Conservation (phyloP, 2,329 filamentous ascomycete genomes). For the Pleurostoma richardsiae region DNA sequence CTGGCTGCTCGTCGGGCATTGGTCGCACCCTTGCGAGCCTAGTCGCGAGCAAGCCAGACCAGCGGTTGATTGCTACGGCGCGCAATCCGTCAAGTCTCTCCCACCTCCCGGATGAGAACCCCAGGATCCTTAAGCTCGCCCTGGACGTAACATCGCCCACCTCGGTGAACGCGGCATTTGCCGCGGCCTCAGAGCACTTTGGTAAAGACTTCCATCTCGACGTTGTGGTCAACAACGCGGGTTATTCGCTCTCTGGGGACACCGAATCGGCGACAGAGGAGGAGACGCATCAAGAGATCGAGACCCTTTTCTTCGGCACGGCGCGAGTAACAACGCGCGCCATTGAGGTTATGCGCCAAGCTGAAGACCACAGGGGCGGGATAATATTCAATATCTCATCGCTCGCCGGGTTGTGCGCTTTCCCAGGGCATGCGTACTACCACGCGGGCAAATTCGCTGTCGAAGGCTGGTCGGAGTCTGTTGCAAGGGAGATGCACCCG, state of each 20-base stretch:
- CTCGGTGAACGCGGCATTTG: conserved; percentile 29
- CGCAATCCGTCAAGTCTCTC: conserved; percentile 35
- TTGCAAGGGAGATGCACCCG: conserved; percentile 13
- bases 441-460: conserved; percentile 12
- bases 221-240: conserved; percentile 29
- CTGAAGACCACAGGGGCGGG: conserved; percentile 12
- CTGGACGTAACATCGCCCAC: conserved; percentile 39
- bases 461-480: conserved; percentile 15
- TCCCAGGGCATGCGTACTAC: conserved; percentile 15
- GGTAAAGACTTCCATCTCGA: conserved; percentile 21
- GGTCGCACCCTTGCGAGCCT: conserved; percentile 16
- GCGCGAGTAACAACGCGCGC: conserved; percentile 16
- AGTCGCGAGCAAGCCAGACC: conserved; percentile 16
- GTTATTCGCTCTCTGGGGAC: conserved; percentile 34
- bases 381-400: conserved; percentile 19
- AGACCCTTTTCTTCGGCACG: conserved; percentile 23
- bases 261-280: conserved; percentile 14
- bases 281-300: conserved; percentile 16
- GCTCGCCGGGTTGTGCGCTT: conserved; percentile 10
- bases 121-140: conserved; percentile 35
- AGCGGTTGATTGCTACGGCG: conserved; percentile 42
- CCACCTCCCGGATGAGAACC: conserved; percentile 26
- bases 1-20: conserved; percentile 23
- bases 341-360: conserved; percentile 20
- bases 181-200: conserved; percentile 22